phyloP scores from a whole-genome alignment of 495 filamentous ascomycete species.

The Clavariopsis aquatica region DNA sequence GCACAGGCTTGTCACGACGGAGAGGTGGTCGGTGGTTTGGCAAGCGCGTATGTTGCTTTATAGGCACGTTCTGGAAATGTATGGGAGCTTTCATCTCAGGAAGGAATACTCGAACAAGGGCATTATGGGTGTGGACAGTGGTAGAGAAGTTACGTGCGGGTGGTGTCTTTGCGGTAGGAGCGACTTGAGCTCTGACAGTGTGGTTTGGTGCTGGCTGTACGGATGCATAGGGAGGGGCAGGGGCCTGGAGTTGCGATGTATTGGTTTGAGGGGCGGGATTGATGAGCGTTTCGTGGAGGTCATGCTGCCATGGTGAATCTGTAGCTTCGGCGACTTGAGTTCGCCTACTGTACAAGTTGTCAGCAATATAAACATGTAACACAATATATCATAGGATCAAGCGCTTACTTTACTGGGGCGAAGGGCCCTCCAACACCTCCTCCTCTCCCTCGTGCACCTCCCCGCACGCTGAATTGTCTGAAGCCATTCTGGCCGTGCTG shows the following conservation, averaged over 20 bases:
- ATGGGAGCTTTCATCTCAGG: constrained; percentile 72
- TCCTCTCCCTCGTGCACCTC: constrained; percentile 32
- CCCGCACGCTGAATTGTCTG: constrained; percentile 57
- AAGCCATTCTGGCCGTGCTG: constrained; percentile 75
- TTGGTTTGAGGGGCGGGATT: constrained; percentile 44
- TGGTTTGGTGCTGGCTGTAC: not conserved
- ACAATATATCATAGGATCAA: constrained; percentile 13
- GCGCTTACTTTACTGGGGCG: constrained; percentile 58
- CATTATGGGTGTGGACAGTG: constrained; percentile 70
- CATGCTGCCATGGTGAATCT: constrained; percentile 84
- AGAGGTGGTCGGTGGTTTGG: constrained; percentile 94
- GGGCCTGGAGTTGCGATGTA: not conserved
- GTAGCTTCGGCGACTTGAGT: constrained; percentile 57
- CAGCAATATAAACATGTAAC: constrained; percentile 17
- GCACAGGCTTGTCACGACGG: constrained; percentile 93
- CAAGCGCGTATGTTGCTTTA: constrained; percentile 86
- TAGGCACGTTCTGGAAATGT: constrained; percentile 67
- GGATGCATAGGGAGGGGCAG: constrained; percentile 41
- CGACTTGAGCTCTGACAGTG: not conserved
- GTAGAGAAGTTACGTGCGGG: constrained; percentile 61
- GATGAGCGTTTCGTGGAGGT: constrained; percentile 77
- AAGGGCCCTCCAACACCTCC: constrained; percentile 57
- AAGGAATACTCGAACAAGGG: constrained; percentile 78
- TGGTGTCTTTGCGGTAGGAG: constrained; percentile 13
- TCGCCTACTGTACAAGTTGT: constrained; percentile 43